These are phyloP conservation scores for Suillus weaverae DNA, from an alignment of 768 basidiomycete species.

Conservation along the genomic window DNA sequence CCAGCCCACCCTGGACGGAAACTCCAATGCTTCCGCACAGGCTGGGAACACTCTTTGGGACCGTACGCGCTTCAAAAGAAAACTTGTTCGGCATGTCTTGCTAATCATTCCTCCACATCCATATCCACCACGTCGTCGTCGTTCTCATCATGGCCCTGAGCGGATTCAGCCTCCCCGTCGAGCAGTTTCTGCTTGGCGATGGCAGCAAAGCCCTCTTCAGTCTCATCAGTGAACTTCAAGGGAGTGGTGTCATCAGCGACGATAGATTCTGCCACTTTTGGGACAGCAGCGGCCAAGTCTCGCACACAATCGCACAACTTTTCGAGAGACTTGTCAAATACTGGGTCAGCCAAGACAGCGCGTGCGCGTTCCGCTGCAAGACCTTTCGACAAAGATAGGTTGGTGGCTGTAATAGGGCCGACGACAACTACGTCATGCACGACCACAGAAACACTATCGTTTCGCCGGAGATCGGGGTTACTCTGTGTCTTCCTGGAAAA, in stretches of 20 bases:
- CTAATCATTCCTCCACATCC: conserved; percentile 18
- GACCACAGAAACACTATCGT: conserved; percentile 55
- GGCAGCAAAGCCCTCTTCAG: conserved; percentile 50
- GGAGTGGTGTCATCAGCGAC: conserved; percentile 20
- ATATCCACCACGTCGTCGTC: conserved; percentile 11
- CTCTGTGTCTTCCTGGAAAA: conserved; percentile 43
- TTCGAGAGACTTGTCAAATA: conserved; percentile 44
- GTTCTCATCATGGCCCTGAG: not conserved
- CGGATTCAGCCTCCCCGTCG: conserved; percentile 20
- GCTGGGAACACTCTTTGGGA: not conserved
- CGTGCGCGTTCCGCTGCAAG: conserved; percentile 65
- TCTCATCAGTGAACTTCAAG: conserved; percentile 40
- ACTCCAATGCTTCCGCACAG: not conserved
- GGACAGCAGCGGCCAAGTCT: conserved; percentile 3
- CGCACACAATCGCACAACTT: conserved; percentile 43
- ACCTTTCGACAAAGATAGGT: conserved; percentile 62
- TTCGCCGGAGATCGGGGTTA: conserved; percentile 41
- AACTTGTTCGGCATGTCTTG: conserved; percentile 1
- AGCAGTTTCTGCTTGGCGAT: conserved; percentile 37
- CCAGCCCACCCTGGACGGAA: not conserved
- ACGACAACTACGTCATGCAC: conserved; percentile 58
- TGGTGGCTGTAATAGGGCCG: conserved; percentile 62
- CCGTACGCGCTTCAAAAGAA: not conserved
- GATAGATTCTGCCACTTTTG: conserved; percentile 18
- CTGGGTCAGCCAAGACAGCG: conserved; percentile 47